Evolutionary conservation across 1,139 yeast genomes (phyloP).

Genomic region (Kluyveromyces sp.): DNA sequence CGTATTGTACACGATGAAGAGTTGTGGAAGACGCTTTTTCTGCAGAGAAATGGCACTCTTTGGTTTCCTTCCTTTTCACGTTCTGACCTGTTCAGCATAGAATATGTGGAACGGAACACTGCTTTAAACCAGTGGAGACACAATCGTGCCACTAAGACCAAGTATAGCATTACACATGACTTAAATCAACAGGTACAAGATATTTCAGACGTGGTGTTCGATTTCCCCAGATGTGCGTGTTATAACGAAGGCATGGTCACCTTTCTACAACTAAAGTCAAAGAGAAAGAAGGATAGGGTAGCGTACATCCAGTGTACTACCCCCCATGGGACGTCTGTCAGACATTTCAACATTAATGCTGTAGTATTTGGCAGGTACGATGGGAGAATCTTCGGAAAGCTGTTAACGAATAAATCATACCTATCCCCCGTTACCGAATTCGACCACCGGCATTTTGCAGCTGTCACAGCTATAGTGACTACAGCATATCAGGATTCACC

Average conservation of each 20-base stretch:
- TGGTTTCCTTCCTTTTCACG: conserved; percentile 53
- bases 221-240: conserved; percentile 33
- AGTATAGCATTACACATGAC: conserved; percentile 27
- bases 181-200: conserved; percentile 17
- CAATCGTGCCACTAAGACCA: conserved; percentile 35
- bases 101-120: conserved; percentile 44
- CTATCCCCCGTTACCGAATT: conserved; percentile 35
- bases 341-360: conserved; percentile 31
- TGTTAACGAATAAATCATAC: conserved; percentile 34
- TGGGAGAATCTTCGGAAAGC: conserved; percentile 38
- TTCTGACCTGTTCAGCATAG: conserved; percentile 48
- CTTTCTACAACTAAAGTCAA: conserved; percentile 29
- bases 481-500: conserved; percentile 21
- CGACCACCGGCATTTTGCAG: conserved; percentile 28
- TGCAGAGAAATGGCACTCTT: conserved; percentile 39
- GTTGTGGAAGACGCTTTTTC: conserved; percentile 56
- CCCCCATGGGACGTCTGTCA: conserved; percentile 35
- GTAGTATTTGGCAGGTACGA: conserved; percentile 42
- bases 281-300: conserved; percentile 25
- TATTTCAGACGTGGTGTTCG: conserved; percentile 28
- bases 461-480: conserved; percentile 34
- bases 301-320: conserved; percentile 35
- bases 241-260: conserved; percentile 35
- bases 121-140: conserved; percentile 47
- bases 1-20: conserved; percentile 47